Conservation (phyloP, 345 rosid genomes). For the Draba incana region DNA sequence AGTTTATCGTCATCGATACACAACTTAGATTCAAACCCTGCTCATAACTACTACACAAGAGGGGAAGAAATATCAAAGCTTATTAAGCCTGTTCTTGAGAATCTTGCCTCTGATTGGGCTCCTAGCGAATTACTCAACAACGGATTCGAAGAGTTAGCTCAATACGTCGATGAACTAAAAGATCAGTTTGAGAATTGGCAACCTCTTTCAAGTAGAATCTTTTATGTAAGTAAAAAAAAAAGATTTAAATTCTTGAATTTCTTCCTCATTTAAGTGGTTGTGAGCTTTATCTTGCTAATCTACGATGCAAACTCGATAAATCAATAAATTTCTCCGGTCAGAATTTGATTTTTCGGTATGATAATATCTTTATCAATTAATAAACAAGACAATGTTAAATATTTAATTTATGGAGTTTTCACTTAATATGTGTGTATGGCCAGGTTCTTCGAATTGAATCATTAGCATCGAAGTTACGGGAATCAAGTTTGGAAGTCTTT, state of each 20-base stretch:
- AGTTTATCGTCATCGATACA: conserved; percentile 64
- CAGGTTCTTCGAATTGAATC: conserved; percentile 81
- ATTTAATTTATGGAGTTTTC: too few species aligned
- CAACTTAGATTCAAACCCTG: conserved; percentile 57
- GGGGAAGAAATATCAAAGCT: conserved; percentile 73
- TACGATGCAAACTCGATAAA: too few species aligned
- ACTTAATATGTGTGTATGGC: not conserved
- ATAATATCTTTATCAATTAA: too few species aligned
- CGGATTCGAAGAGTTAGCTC: conserved; percentile 67
- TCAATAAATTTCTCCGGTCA: too few species aligned
- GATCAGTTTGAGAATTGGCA: conserved; percentile 69
- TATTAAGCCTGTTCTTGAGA: conserved; percentile 78
- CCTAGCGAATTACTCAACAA: conserved; percentile 60
- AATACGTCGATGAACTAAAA: conserved; percentile 61
- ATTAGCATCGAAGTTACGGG: conserved; percentile 59
- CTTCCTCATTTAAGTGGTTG: not conserved
- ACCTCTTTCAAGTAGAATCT: conserved; percentile 71
- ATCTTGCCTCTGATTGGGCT: conserved; percentile 59
- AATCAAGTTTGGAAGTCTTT: conserved; percentile 62
- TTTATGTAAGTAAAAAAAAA: conserved; percentile 62
- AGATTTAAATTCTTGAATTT: not conserved
- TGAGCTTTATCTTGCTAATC: conserved; percentile 6
- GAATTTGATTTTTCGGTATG: too few species aligned
- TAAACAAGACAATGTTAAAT: too few species aligned
- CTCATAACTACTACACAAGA: conserved; percentile 60